Evolutionary conservation across 1,284 basidiomycete genomes (phyloP), one percentile per base, ranked within the genome.

Genomic region (Neonothopanus nambi): DNA sequence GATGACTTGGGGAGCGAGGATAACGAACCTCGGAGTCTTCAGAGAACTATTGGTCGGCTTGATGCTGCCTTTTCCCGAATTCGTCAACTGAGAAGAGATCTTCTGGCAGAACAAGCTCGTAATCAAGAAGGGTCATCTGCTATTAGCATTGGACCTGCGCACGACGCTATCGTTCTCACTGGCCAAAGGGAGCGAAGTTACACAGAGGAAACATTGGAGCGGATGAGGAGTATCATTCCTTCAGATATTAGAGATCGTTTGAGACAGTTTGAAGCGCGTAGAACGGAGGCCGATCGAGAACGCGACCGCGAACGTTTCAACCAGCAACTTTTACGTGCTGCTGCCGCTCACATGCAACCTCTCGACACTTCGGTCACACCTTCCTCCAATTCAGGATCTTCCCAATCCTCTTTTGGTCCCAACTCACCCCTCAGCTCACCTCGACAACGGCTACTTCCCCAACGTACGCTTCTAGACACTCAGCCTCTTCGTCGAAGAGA

Each of bases 41-140:
- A 45, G 58, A 48, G 40, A 61, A 64, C 41, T 57, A 62, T 40
- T 53, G n/a, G 38, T 15, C 37, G 53, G n/a, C 59, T 23, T 56
- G 65, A 50, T 59, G 17, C 35, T 4, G 48, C 44, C 15, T 51
- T 82, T 46, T 73, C 80, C 54, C 72, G 71, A 23, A 79, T 70
- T 59, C 68, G 82, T 41, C 63, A 76, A 46, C 69, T 77, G 51
- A 63, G 73, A 17, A 67, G 70, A n/a, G 71, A 72, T 26, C 62
- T 66, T 6, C 48, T 70, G 17, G 61, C 67, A 46, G 43, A 46
- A 43, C 51, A 48, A 48, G 51, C 51, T 38, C n/a, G 38, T 20
- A 60, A 56, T 57, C 53, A 59, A 56, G 30, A 33, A 11, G 30
- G 30, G 8, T 33, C 13, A 9, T 33, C 30, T 13, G 35, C 20